Evolutionary conservation across 2,329 filamentous ascomycete genomes (phyloP), one percentile per base, ranked within the genome.

Genomic region (Pyrenophora tritici-repentis): DNA sequence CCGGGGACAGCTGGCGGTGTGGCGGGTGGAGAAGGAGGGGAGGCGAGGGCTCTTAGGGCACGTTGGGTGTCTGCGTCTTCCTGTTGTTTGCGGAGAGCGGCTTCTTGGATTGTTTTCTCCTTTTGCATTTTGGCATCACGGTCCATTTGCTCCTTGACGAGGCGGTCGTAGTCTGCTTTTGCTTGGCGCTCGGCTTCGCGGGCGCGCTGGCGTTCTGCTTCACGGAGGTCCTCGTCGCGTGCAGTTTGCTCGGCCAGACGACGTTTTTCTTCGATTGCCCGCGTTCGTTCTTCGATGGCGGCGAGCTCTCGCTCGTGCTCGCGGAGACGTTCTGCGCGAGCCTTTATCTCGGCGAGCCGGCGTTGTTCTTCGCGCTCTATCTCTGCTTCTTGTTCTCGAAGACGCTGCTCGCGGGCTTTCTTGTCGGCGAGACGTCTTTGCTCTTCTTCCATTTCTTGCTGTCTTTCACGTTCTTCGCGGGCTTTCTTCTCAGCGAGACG

Each of bases 101-200:
- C 55, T 29, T 55, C 57, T 36, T 53, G 52, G 18, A 35, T 46
- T 12, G 58, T 57, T 34, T 49, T 38, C 26, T 46, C 17, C 56
- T 45, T 48, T 50, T 52, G 34, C 47, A 38, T 16, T 12, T 47
- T 42, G 17, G 59, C 39, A n/a, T 61, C 53, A 4, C 33, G 37
- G 4, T 53, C 47, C 38, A 58, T 41, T 14, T 42, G 36, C 33
- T 52, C 24, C 6, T 42, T 45, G 13, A 49, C 18, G 10, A 46
- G 33, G 29, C 47, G 39, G 16, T 51, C 55, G 24, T 40, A 51
- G 26, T 54, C 49, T 22, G 51, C 49, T 18, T 37, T 35, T 10
- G 17, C 31, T n/a, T 34, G 18, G 7, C 49, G 41, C 12, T 53
- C 49, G 4, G 37, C 6, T 26, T 52, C 53, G 20, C 33, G 12